A percentile compares a stretch with the other conserved stretches of the same genome.
Conservation (phyloP, 2,329 filamentous ascomycete genomes). For the Calonectria naviculata region DNA sequence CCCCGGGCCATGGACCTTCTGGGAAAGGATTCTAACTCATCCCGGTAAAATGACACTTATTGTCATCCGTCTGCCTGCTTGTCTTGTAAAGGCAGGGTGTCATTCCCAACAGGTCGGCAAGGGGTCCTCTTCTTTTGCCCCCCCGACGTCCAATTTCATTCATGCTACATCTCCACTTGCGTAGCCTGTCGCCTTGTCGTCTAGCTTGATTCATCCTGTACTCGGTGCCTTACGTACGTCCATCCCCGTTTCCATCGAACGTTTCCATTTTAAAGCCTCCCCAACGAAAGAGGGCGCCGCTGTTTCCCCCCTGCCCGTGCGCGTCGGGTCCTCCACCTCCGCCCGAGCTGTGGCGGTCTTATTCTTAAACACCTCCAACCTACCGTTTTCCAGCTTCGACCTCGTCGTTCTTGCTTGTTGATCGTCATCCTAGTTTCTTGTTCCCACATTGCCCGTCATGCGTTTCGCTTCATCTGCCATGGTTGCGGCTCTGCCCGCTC, state of each 20-base stretch:
- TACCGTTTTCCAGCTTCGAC: conserved; percentile 11
- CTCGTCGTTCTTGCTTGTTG: conserved; percentile 14
- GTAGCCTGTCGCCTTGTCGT: conserved; percentile 8
- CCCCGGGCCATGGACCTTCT: not conserved
- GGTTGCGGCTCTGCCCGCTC: conserved; percentile 65
- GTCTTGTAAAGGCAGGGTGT: conserved; percentile 1
- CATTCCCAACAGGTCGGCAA: conserved; percentile 23
- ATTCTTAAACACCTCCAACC: conserved; percentile 20
- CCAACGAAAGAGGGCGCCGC: conserved; percentile 16
- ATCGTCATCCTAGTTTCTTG: conserved; percentile 4
- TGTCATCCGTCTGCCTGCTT: not conserved
- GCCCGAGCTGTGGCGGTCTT: conserved; percentile 15
- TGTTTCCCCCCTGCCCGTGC: conserved; percentile 4
- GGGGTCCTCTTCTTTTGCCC: conserved; percentile 34
- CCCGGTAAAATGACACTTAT: not conserved
- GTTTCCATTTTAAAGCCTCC: conserved; percentile 5
- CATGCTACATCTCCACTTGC: conserved; percentile 37
- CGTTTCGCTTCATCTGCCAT: conserved; percentile 65
- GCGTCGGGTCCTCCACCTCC: conserved; percentile 17
- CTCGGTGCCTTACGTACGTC: conserved; percentile 10
- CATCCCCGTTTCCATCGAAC: conserved; percentile 4
- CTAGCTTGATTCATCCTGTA: conserved; percentile 26
- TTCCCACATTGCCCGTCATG: conserved; percentile 53
- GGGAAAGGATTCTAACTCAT: not conserved
- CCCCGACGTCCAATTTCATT: conserved; percentile 36